These are phyloP conservation scores for Phalaenopsis aphrodite DNA, from an alignment of 106 monocot genomes.

Conservation along the genomic window DNA sequence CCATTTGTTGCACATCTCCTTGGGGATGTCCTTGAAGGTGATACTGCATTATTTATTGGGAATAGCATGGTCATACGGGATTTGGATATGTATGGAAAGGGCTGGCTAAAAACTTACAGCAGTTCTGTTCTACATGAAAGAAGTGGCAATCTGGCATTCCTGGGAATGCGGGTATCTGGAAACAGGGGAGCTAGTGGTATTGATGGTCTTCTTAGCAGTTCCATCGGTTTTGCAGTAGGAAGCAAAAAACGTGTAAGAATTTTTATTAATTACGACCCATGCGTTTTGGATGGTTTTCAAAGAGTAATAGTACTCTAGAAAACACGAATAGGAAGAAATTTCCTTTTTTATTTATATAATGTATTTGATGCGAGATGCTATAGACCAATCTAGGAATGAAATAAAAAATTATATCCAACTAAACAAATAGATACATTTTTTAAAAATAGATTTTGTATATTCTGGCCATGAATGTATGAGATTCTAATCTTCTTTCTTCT, in stretches of 20 bases:
- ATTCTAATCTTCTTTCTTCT: too few relatives aligned
- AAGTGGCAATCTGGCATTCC: constrained; percentile 24
- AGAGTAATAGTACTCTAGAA: neutral
- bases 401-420: too few relatives aligned
- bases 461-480: too few relatives aligned
- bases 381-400: too few relatives aligned
- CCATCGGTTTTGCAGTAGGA: constrained; percentile 79
- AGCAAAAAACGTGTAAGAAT: constrained; percentile 57
- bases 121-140: constrained; percentile 1
- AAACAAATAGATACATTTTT: too few relatives aligned
- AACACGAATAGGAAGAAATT: too few relatives aligned
- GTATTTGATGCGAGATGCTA: too few relatives aligned
- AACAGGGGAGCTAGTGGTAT: constrained; percentile 98
- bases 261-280: neutral
- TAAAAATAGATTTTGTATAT: too few relatives aligned
- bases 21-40: constrained; percentile 30
- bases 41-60: constrained; percentile 74
- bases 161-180: constrained; percentile 55
- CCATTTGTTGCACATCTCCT: constrained; percentile 80
- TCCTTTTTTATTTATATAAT: too few relatives aligned
- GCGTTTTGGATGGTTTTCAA: neutral
- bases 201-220: constrained; percentile 91
- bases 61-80: constrained; percentile 95
- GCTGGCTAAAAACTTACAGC: constrained; percentile 24
- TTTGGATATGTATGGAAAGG: constrained; percentile 79